phyloP scores from a whole-genome alignment of 768 basidiomycete species.

The Sporobolomyces roseus region DNA sequence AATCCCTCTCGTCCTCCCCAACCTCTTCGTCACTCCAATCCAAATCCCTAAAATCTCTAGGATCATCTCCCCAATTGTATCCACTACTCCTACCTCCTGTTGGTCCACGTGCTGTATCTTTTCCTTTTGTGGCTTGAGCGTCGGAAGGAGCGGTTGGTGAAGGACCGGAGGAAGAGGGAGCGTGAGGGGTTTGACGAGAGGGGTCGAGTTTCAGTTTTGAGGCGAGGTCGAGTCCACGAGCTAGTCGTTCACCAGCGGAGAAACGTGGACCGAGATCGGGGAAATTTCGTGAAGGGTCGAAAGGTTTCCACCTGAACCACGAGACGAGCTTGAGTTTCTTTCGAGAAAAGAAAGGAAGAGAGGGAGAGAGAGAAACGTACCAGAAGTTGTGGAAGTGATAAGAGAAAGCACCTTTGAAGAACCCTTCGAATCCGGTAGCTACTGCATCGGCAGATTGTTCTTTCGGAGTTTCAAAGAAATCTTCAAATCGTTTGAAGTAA shows the following conservation, averaged over 20 bases:
- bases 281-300: slow-evolving; percentile 88
- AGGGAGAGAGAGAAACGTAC: slow-evolving; percentile 51
- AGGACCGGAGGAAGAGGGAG: neutral
- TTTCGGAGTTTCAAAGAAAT: slow-evolving; percentile 79
- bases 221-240: slow-evolving; percentile 51
- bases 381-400: slow-evolving; percentile 97
- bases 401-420: slow-evolving; percentile 91
- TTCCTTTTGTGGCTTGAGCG: slow-evolving; percentile 3
- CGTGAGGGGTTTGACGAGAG: neutral
- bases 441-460: slow-evolving; percentile 73
- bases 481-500: slow-evolving; percentile 64
- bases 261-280: slow-evolving; percentile 86
- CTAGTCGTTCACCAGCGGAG: slow-evolving; percentile 65
- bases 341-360: neutral
- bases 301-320: slow-evolving; percentile 80
- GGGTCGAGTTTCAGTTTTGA: slow-evolving; percentile 16
- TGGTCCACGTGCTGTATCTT: slow-evolving; percentile 1
- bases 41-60: slow-evolving; percentile 33
- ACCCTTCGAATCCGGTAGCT: slow-evolving; percentile 85
- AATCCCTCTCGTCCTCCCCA: slow-evolving; percentile 68
- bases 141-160: slow-evolving; percentile 9
- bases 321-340: neutral
- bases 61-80: slow-evolving; percentile 46
- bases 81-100: neutral
- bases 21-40: slow-evolving; percentile 48